These are phyloP conservation scores for Strobilomyces confusus DNA, from an alignment of 768 basidiomycete genomes.

Conservation along the genomic window DNA sequence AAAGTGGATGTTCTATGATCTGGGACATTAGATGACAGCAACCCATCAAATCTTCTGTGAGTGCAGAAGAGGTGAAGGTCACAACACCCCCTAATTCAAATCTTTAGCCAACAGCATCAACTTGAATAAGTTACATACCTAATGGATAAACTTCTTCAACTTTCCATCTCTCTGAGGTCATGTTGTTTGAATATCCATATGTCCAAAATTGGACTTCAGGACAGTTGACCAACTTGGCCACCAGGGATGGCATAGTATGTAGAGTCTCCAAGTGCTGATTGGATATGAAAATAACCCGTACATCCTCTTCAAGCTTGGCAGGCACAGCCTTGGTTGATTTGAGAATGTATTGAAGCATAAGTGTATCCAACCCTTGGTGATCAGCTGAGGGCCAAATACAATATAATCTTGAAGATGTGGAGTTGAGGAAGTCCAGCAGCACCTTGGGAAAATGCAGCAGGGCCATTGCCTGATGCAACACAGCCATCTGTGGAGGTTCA, in stretches of 20 bases:
- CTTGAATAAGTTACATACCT: constrained; percentile 40
- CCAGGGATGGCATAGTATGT: constrained; percentile 46
- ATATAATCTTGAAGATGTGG: constrained; percentile 35
- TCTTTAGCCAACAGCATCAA: not conserved
- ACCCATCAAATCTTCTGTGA: constrained; percentile 50
- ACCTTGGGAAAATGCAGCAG: constrained; percentile 45
- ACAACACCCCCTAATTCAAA: constrained; percentile 58
- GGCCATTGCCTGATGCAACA: constrained; percentile 24
- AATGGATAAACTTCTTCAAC: constrained; percentile 63
- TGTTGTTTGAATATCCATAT: constrained; percentile 59
- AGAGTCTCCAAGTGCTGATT: constrained; percentile 50
- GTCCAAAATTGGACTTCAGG: constrained; percentile 56
- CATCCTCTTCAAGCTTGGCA: constrained; percentile 37
- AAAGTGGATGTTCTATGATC: constrained; percentile 58
- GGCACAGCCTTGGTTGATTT: constrained; percentile 39
- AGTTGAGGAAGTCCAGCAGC: constrained; percentile 45
- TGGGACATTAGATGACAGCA: constrained; percentile 46
- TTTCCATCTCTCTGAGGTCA: constrained; percentile 55
- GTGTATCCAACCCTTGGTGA: constrained; percentile 40
- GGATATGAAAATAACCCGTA: constrained; percentile 62
- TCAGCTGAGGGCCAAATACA: constrained; percentile 44
- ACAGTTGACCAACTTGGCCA: constrained; percentile 41
- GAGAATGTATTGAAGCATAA: constrained; percentile 41
- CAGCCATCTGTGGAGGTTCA: constrained; percentile 8
- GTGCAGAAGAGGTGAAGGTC: constrained; percentile 63